phyloP scores from a whole-genome alignment of 768 basidiomycete species.

The Kwoniella europaea region DNA sequence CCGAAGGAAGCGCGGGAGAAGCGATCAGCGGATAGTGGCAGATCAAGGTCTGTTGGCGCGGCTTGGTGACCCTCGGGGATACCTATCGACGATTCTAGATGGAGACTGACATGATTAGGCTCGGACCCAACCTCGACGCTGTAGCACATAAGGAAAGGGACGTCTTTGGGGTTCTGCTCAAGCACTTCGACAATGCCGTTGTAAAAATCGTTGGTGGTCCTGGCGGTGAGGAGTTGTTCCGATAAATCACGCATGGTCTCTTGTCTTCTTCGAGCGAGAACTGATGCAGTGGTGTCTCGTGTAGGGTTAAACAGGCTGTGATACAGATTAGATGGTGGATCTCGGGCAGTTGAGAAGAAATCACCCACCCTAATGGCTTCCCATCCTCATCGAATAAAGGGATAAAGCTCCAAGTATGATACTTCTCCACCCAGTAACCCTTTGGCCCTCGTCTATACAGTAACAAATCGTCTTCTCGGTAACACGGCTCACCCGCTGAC shows the following conservation, averaged over 20 bases:
- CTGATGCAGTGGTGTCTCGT: constrained; percentile 30
- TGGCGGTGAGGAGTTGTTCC: constrained; percentile 19
- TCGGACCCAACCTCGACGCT: constrained; percentile 19
- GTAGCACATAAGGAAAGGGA: constrained; percentile 37
- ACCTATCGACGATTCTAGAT: constrained; percentile 24
- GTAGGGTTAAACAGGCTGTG: constrained; percentile 30
- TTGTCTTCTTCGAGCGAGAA: constrained; percentile 32
- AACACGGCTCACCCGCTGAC: constrained; percentile 17
- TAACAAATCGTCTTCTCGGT: constrained; percentile 28
- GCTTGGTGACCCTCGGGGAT: constrained; percentile 29
- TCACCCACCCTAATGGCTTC: constrained; percentile 21
- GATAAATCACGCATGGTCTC: constrained; percentile 28
- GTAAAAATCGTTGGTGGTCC: constrained; percentile 25
- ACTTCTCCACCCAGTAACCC: constrained; percentile 33
- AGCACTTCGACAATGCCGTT: constrained; percentile 27
- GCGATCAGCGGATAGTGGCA: constrained; percentile 5
- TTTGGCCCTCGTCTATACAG: constrained; percentile 26
- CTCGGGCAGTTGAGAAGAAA: background rate
- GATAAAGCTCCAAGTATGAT: constrained; percentile 41
- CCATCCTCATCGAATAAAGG: constrained; percentile 22
- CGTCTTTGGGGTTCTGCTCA: constrained; percentile 28
- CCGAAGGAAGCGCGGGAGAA: constrained; percentile 1
- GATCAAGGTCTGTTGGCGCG: background rate
- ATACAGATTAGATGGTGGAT: background rate
- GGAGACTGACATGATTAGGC: constrained; percentile 7